phyloP scores from a whole-genome alignment of 331 rosid genomes.

The Acacia pycnantha region DNA sequence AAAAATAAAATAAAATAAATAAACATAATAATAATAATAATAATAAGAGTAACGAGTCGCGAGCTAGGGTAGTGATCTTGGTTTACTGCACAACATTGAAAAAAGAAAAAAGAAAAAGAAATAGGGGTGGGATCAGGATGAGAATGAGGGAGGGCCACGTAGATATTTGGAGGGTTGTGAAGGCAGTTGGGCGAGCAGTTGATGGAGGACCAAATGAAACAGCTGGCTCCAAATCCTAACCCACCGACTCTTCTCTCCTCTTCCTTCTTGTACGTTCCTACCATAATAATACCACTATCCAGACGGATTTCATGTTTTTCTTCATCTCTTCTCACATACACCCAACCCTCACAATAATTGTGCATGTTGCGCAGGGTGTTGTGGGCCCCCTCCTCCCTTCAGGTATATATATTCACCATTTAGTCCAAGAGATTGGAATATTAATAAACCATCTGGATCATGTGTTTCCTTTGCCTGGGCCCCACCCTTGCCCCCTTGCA shows the following conservation, averaged over 20 bases:
- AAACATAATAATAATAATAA: no score
- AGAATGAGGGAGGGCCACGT: no score
- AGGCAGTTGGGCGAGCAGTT: slow-evolving; percentile 53
- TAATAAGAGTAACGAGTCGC: no score
- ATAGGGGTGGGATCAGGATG: no score
- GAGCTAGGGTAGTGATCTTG: no score
- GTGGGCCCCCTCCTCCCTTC: not conserved
- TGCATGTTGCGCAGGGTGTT: not conserved
- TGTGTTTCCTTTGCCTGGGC: slow-evolving; percentile 7
- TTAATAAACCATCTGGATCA: not conserved
- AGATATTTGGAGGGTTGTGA: slow-evolving; percentile 11
- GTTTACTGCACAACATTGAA: no score
- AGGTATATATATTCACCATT: not conserved
- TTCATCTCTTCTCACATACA: not conserved
- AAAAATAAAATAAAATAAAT: no score
- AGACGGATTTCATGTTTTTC: not conserved
- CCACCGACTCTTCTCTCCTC: slow-evolving; percentile 45
- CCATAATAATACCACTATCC: not conserved
- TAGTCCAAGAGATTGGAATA: not conserved
- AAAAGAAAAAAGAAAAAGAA: no score
- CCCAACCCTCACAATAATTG: not conserved
- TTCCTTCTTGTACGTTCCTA: not conserved
- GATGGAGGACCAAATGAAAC: slow-evolving; percentile 16
- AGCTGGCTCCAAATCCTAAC: slow-evolving; percentile 39
- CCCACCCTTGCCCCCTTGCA: slow-evolving; percentile 48